Conservation (phyloP, 1,284 basidiomycete species). For the Trametes hirsuta region DNA sequence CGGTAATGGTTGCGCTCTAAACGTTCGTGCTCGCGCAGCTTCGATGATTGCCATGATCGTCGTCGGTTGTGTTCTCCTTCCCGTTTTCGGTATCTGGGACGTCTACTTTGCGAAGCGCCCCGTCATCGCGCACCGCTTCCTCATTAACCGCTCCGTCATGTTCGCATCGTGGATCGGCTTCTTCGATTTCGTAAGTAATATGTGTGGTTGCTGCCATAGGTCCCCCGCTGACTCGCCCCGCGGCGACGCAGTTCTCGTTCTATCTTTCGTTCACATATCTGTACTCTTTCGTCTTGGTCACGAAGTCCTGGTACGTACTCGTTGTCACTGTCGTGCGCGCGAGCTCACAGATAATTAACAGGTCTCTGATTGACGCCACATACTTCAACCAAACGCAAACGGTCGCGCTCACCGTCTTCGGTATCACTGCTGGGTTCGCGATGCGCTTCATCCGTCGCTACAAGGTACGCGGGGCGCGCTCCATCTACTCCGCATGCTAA, state of each 20-base stretch:
- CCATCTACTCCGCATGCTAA: too few relatives aligned
- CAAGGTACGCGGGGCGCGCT: conserved; percentile 39
- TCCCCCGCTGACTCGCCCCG: neutral
- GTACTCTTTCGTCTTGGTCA: conserved; percentile 62
- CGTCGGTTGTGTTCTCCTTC: conserved; percentile 51
- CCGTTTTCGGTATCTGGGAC: conserved; percentile 53
- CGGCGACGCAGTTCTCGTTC: conserved; percentile 52
- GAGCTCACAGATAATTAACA: conserved; percentile 18
- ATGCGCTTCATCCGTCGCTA: conserved; percentile 56
- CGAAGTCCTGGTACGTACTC: conserved; percentile 53
- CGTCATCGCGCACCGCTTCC: conserved; percentile 58
- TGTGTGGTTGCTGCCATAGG: too few relatives aligned
- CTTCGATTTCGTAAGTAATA: conserved; percentile 62
- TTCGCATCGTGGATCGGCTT: conserved; percentile 68
- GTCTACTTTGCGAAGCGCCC: conserved; percentile 51
- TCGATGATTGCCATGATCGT: conserved; percentile 61
- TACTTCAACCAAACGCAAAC: conserved; percentile 62
- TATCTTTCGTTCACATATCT: conserved; percentile 64
- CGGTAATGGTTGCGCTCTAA: too few relatives aligned
- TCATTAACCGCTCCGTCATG: conserved; percentile 61
- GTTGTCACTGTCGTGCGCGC: too few relatives aligned
- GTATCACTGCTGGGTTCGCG: conserved; percentile 57
- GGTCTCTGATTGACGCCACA: conserved; percentile 52
- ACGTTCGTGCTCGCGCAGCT: conserved; percentile 34
- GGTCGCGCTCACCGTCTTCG: conserved; percentile 67